Evolutionary conservation across 768 basidiomycete genomes (phyloP).

Genomic region (Suillus americanus): DNA sequence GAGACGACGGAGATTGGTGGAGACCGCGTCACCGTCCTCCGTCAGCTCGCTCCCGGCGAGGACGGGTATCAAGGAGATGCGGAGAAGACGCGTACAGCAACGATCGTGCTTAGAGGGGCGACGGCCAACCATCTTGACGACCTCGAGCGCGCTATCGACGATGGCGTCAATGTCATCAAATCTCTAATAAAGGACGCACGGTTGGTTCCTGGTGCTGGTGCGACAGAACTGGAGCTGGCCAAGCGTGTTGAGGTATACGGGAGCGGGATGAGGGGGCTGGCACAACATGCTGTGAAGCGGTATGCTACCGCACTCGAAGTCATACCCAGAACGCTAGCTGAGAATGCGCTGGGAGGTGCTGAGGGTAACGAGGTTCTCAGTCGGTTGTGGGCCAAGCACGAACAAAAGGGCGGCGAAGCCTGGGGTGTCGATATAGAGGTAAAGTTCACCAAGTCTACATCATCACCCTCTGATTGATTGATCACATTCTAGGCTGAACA

Average conservation of each 20-base stretch:
- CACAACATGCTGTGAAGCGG: constrained; percentile 91
- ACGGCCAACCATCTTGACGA: constrained; percentile 95
- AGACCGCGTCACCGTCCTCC: constrained; percentile 94
- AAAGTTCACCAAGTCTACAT: not conserved
- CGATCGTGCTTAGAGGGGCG: constrained; percentile 93
- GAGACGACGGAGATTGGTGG: constrained; percentile 97
- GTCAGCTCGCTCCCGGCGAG: constrained; percentile 74
- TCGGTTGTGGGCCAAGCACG: constrained; percentile 88
- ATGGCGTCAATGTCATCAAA: constrained; percentile 96
- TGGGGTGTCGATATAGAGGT: constrained; percentile 94
- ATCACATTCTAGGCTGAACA: constrained; percentile 55
- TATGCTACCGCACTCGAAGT: constrained; percentile 91
- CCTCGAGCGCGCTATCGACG: constrained; percentile 93
- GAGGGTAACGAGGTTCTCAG: constrained; percentile 93
- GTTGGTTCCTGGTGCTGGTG: constrained; percentile 92
- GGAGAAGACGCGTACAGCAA: constrained; percentile 87
- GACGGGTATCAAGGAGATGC: constrained; percentile 54
- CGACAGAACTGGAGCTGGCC: constrained; percentile 91
- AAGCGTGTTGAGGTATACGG: constrained; percentile 84
- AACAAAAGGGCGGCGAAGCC: constrained; percentile 63
- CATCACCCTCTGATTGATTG: constrained; percentile 1
- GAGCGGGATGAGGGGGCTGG: constrained; percentile 82
- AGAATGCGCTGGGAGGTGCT: constrained; percentile 90
- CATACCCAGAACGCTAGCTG: constrained; percentile 87
- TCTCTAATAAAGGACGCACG: constrained; percentile 86